phyloP scores from a whole-genome alignment of 345 rosid species.

The Orychophragmus violaceus region DNA sequence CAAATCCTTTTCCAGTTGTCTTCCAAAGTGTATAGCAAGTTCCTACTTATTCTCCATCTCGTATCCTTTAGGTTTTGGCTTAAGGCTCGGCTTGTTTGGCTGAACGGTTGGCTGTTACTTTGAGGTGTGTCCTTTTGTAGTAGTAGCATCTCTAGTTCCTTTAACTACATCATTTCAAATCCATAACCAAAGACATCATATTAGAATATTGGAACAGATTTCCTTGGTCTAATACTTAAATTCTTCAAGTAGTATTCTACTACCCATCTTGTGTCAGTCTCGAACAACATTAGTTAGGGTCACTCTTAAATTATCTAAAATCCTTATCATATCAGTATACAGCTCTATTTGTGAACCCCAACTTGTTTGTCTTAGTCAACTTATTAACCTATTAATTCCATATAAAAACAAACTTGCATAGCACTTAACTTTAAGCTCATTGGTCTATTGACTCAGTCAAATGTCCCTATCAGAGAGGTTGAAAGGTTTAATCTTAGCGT shows the following conservation, averaged over 20 bases:
- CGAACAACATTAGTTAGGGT: not conserved
- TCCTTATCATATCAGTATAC: not conserved
- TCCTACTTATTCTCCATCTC: constrained; percentile 44
- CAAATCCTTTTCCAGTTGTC: constrained; percentile 86
- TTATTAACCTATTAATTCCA: not conserved
- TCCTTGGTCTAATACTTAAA: not conserved
- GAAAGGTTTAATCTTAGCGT: not conserved
- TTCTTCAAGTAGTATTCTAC: not conserved
- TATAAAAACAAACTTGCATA: constrained; percentile 9
- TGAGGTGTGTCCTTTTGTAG: constrained; percentile 78
- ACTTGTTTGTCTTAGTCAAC: too few relatives aligned
- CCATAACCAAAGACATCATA: not conserved
- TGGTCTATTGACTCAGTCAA: constrained; percentile 22
- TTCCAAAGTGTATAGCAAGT: constrained; percentile 50
- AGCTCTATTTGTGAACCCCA: too few relatives aligned
- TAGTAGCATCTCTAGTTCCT: constrained; percentile 88
- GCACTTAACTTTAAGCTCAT: constrained; percentile 11
- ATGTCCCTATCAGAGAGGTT: constrained; percentile 14
- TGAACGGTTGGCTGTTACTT: constrained; percentile 79
- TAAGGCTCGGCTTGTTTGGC: constrained; percentile 91
- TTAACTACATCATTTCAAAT: constrained; percentile 47
- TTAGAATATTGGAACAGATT: constrained; percentile 8
- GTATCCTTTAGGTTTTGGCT: constrained; percentile 80
- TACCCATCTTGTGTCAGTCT: not conserved
- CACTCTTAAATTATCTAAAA: not conserved